A percentile compares a stretch with the other conserved stretches of the same genome.
Evolutionary conservation across 1,139 yeast species (phyloP).

Genomic region (Taphrina sp.): DNA sequence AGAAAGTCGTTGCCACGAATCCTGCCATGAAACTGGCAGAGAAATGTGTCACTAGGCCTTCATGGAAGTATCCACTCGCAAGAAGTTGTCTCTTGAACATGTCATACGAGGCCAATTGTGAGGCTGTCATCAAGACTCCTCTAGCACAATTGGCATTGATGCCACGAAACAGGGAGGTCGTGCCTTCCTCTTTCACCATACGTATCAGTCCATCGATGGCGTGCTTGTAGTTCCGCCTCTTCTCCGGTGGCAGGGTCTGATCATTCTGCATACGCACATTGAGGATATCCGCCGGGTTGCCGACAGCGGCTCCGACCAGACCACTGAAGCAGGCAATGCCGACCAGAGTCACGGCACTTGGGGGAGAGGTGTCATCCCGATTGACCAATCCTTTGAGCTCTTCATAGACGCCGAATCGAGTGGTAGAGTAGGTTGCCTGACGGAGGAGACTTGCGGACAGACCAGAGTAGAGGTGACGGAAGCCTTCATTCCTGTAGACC

Average conservation of each 20-base stretch:
- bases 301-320: conserved; percentile 76
- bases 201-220: conserved; percentile 72
- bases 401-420: conserved; percentile 82
- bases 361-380: conserved; percentile 47
- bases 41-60: conserved; percentile 70
- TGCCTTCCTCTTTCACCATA: conserved; percentile 62
- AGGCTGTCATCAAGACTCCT: conserved; percentile 85
- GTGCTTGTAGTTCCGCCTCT: conserved; percentile 72
- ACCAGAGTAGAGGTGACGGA: conserved; percentile 71
- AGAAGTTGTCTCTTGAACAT: conserved; percentile 65
- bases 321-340: conserved; percentile 85
- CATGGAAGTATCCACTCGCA: conserved; percentile 52
- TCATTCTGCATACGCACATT: conserved; percentile 90
- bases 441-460: conserved; percentile 76
- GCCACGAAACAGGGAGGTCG: conserved; percentile 66
- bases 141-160: conserved; percentile 72
- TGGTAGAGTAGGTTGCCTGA: conserved; percentile 85
- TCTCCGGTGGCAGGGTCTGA: conserved; percentile 60
- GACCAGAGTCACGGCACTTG: conserved; percentile 53
- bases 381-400: conserved; percentile 55
- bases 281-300: conserved; percentile 85
- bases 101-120: conserved; percentile 87
- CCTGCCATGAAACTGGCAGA: conserved; percentile 76
- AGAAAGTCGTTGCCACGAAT: conserved; percentile 81
- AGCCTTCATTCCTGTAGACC: conserved; percentile 60